Evolutionary conservation across 306 rosid species (phyloP), one percentile per base, ranked within the genome.

Genomic region (Vicia villosa): DNA sequence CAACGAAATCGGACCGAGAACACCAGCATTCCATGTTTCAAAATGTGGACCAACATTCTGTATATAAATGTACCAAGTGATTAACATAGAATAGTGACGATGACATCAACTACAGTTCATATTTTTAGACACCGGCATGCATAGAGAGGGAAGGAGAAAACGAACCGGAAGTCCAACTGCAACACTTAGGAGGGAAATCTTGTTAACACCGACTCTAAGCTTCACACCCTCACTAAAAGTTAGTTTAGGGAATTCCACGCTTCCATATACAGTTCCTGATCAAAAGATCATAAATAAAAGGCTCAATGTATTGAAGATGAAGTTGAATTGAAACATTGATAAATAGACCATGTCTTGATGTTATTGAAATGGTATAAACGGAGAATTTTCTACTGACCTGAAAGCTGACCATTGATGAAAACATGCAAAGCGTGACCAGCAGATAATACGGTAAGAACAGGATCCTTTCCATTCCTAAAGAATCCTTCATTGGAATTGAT

Each of bases 361-460:
- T 10, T 51, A 9, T 9, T 51, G 57, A 51, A 49, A 52, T 12
- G 34, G 19, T 49, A 45, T 36, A 63, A 64, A 26, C 66, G 41
- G 55, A 50, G 3, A 26, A 49, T 63, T 28, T 32, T 58, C 51
- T 67, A 62, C 87, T 36, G 57, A 94, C 99, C 99, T 81, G 92
- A 76, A 5, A 87, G 88, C 72, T 78, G 90, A 74, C 86, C 89
- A 34, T 94, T 91, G 79, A 91, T 56, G 52, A 94, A 94, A 78
- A 94, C 96, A 79, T 89, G 97, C 81, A 94, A 76, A 78, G 97
- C 96, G 84, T 94, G 99, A 22, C 99, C 99, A 65, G 97, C 99
- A 59, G 99, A 94, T 22, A 85, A 74, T 63, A 88, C 81, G 0
- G 96, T 85, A 70, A 94, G 92, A 75, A 78, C 74, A 40, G 96